Evolutionary conservation across 1,139 yeast species (phyloP).

Genomic region (Kodamaea plutei): DNA sequence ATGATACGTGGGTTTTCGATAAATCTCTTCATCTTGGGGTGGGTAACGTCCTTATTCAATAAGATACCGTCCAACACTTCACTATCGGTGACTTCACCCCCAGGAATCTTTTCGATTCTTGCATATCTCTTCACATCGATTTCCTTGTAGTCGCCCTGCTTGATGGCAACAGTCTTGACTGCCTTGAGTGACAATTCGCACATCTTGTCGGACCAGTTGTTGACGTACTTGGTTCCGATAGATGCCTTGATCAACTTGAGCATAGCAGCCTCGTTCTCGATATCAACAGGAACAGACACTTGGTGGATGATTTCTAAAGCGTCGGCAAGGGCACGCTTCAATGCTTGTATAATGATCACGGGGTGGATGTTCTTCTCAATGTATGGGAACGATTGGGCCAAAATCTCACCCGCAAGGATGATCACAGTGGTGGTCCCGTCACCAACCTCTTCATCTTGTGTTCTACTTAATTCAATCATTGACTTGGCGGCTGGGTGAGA

Average conservation of each 20-base stretch:
- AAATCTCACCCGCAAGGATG: slow-evolving; percentile 90
- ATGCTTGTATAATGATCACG: slow-evolving; percentile 89
- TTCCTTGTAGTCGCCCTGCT: slow-evolving; percentile 70
- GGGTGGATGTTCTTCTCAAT: slow-evolving; percentile 95
- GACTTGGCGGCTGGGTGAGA: slow-evolving; percentile 98
- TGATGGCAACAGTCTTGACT: slow-evolving; percentile 74
- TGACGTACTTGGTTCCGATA: slow-evolving; percentile 92
- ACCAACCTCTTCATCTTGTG: slow-evolving; percentile 99
- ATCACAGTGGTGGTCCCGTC: slow-evolving; percentile 98
- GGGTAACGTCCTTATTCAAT: slow-evolving; percentile 94
- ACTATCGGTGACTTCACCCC: slow-evolving; percentile 92
- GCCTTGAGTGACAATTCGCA: slow-evolving; percentile 85
- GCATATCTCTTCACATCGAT: slow-evolving; percentile 92
- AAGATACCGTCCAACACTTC: slow-evolving; percentile 86
- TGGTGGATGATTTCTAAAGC: slow-evolving; percentile 84
- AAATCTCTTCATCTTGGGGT: slow-evolving; percentile 91
- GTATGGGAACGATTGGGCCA: slow-evolving; percentile 93
- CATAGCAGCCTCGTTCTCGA: slow-evolving; percentile 82
- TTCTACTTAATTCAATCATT: slow-evolving; percentile 94
- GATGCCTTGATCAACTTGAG: slow-evolving; percentile 81
- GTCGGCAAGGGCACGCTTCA: slow-evolving; percentile 86
- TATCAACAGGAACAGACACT: slow-evolving; percentile 82
- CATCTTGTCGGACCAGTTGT: slow-evolving; percentile 91
- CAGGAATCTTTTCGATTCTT: slow-evolving; percentile 93
- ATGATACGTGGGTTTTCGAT: slow-evolving; percentile 87